Base-by-base conservation (phyloP, 768 basidiomycete genomes). In the Kwoniella mangroviensis region DNA sequence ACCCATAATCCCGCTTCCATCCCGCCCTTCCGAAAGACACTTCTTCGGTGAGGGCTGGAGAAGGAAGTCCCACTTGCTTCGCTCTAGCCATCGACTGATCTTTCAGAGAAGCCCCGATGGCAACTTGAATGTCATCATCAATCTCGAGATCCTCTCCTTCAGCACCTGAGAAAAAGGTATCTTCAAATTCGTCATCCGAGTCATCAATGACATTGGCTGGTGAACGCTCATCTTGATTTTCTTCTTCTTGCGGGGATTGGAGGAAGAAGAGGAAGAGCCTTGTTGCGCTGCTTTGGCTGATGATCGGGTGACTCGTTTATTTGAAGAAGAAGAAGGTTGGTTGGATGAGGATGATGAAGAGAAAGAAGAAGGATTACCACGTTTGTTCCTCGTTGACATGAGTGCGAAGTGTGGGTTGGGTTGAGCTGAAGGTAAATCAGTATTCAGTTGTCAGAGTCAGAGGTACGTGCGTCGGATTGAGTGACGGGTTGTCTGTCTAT, bases 1-100 rank as follows among this genome's bases (percentile, higher is more conserved):
- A n/a, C 22, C 34, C 17, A 11, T 62, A 61, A 65, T 77, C 73
- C 41, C 52, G 67, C 54, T 67, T 68, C 76, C 76, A 77, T 15
- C 34, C 63, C 28, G 63, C 51, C 21, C 60, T 40, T 17, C 69
- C 67, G 6, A 61, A 42, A 22, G 58, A 56, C 24, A 67, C 28
- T 53, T 51, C 54, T 1, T 57, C 69, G 28, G 49, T 24, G 13
- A 52, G 34, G 4, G 45, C 62, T 24, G 54, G 60, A 1, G 70
- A 60, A 51, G 65, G 65, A 28, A 49, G 60, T 1, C 26, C 19
- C 15, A 34, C n/a, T n/a, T 15, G 7, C 7, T 51, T 55, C 41
- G 65, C 7, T 21, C 22, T 60, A 52, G 24, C 11, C 34, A 5
- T 22, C 6, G n/a, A 40, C 19, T 68, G 41, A 43, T 65, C 52